phyloP scores from a whole-genome alignment of 805 yeast species.

The Wickerhamomyces mucosus region DNA sequence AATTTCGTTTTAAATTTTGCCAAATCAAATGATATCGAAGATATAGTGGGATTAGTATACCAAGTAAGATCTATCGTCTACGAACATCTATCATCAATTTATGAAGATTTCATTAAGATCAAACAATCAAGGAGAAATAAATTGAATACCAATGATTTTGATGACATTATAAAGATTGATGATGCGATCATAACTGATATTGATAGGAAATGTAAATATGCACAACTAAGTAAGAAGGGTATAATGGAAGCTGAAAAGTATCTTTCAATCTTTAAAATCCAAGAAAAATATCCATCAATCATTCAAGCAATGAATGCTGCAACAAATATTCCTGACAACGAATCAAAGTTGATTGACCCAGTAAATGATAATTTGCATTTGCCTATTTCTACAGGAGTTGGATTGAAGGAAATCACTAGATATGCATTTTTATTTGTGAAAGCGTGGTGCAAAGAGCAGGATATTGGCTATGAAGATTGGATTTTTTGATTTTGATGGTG shows the following conservation, averaged over 20 bases:
- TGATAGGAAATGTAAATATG: slow-evolving; percentile 4
- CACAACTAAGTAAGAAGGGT: slow-evolving; percentile 4
- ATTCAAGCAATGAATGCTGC: neutral
- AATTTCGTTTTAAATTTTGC: slow-evolving; percentile 7
- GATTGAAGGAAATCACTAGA: slow-evolving; percentile 3
- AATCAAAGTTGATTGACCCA: slow-evolving; percentile 1
- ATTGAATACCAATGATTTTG: neutral
- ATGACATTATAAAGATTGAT: slow-evolving; percentile 1
- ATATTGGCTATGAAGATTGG: slow-evolving; percentile 5
- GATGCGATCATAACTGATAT: slow-evolving; percentile 3
- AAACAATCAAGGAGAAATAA: slow-evolving; percentile 4
- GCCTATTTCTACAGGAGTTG: slow-evolving; percentile 4
- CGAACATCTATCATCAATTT: slow-evolving; percentile 9
- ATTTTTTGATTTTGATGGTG: too few relatives aligned
- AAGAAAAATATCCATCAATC: neutral
- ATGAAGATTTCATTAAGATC: slow-evolving; percentile 6
- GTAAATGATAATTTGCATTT: slow-evolving; percentile 3
- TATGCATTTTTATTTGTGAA: slow-evolving; percentile 5
- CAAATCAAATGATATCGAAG: slow-evolving; percentile 2
- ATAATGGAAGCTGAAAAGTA: slow-evolving; percentile 6
- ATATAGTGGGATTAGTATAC: slow-evolving; percentile 8
- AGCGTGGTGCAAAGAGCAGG: slow-evolving; percentile 8
- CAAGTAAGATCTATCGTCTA: slow-evolving; percentile 12
- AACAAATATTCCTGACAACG: too few relatives aligned
- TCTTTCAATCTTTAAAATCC: slow-evolving; percentile 5